Percentiles rank a stretch among this genome's conserved stretches.
Conservation (phyloP, 305 asterid species). For the Fraxinus velutina region DNA sequence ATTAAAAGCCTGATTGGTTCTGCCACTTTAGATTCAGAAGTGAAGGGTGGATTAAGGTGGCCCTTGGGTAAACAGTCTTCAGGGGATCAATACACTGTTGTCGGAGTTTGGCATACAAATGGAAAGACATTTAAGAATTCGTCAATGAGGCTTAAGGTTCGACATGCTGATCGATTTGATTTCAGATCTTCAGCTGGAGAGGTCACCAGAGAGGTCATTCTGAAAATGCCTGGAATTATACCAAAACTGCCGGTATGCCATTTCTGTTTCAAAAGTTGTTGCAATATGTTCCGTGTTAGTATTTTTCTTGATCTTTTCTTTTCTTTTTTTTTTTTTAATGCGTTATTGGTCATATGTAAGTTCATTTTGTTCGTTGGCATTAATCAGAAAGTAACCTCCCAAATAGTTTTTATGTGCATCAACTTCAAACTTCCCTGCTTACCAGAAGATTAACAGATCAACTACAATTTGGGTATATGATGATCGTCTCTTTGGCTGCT, state of each 20-base stretch:
- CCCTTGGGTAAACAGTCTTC: conserved; percentile 39
- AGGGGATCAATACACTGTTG: conserved; percentile 39
- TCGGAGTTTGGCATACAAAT: conserved; percentile 40
- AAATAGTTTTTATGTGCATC: not conserved
- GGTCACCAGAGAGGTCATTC: conserved; percentile 37
- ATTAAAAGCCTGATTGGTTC: conserved; percentile 36
- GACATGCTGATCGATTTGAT: conserved; percentile 46
- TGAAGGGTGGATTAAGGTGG: conserved; percentile 58
- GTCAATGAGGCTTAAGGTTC: conserved; percentile 38
- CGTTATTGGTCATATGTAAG: not conserved
- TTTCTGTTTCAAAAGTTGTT: not conserved
- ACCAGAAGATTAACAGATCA: not conserved
- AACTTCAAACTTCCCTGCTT: not conserved
- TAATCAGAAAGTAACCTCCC: not conserved
- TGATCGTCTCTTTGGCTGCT: not conserved
- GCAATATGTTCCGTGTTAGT: not conserved
- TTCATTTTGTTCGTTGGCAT: not conserved
- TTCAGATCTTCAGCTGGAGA: conserved; percentile 42
- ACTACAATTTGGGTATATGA: not conserved
- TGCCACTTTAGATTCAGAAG: conserved; percentile 40
- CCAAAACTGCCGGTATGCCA: conserved; percentile 39
- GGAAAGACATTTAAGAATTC: conserved; percentile 28
- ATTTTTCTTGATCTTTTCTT: not conserved
- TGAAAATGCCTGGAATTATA: conserved; percentile 37
- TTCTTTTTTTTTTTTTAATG: not conserved